Conservation (phyloP, 192 early-diverging fungal genomes). For the Coemansia sp. region DNA sequence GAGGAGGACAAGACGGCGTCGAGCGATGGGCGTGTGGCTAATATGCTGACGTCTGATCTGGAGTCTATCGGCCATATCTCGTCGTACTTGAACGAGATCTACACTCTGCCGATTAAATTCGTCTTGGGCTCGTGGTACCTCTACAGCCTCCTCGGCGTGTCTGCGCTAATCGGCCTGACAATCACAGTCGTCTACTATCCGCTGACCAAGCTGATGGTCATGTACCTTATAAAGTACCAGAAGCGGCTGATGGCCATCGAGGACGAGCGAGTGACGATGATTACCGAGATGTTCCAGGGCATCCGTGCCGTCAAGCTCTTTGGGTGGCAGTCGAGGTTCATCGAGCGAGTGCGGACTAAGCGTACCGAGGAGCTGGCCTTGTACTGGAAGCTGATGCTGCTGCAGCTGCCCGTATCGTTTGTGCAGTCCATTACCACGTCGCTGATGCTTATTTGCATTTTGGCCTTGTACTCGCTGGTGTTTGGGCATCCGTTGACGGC, state of each 20-base stretch:
- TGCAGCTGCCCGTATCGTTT: conserved; percentile 62
- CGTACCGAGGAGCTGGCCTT: conserved; percentile 67
- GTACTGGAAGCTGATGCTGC: conserved; percentile 56
- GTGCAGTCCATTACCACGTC: conserved; percentile 56
- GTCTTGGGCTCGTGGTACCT: conserved; percentile 69
- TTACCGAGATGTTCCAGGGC: conserved; percentile 87
- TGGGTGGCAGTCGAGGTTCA: conserved; percentile 80
- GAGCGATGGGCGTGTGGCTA: conserved; percentile 65
- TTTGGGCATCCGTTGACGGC: conserved; percentile 64
- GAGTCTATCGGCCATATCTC: conserved; percentile 63
- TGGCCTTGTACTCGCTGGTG: conserved; percentile 60
- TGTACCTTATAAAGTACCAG: conserved; percentile 60
- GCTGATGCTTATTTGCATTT: conserved; percentile 63
- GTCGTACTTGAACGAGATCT: conserved; percentile 63
- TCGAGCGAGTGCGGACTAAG: conserved; percentile 63
- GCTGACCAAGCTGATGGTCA: conserved; percentile 58
- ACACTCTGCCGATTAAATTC: conserved; percentile 68
- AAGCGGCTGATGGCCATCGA: conserved; percentile 57
- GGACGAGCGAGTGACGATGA: conserved; percentile 78
- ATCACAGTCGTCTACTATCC: conserved; percentile 69
- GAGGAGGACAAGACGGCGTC: conserved; percentile 43
- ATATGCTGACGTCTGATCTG: conserved; percentile 74
- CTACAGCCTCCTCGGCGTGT: conserved; percentile 75
- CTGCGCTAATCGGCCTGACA: conserved; percentile 78
- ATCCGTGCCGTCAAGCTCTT: conserved; percentile 95